Base-by-base conservation (phyloP, 306 rosid species). In the Cyclanthera cordifolia region DNA sequence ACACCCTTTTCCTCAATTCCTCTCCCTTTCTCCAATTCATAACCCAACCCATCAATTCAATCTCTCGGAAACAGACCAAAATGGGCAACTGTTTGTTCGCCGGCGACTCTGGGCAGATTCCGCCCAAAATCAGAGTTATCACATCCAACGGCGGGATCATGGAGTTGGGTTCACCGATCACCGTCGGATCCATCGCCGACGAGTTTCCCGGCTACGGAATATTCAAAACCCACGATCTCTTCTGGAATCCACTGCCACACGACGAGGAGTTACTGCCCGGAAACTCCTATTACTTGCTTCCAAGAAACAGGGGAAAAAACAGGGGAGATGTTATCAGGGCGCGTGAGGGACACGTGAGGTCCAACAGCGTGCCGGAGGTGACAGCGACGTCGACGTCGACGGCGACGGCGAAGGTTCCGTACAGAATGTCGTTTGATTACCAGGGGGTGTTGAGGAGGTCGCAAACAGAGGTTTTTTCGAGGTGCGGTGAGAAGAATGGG, bases 61-160 rank as follows among this genome's bases (percentile, higher is more conserved):
- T 54, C 59, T 13, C 41, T 0, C 41, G 7, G 41, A 34, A 34
- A 34, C 41, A 4, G 6, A 5, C 8, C 41, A 0, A 23, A 19
- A 71, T 71, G 74, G 74, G 74, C 5, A 71, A 71, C 67, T 71
- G 74, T 13, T 45, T 71, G 49, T 55, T 71, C 10, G 74, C 46
- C 23, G 74, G 74, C 8, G 41, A 5, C 1, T 0, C 41, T 5
- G 41, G 41, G 12, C 41, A 71, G 19, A 6, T 55, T n/a, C 12
- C 15, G 8, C 67, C 67, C 8, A 67, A 78, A 16, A 81, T 84
- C 75, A 84, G 82, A 79, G 95, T 90, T 20, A 75, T 74, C 28
- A 88, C 86, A 23, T 75, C 97, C 46, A 83, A 86, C 32, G 97
- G 97, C 14, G 97, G 95, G 60, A 82, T 87, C 69, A 88, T 90